Evolutionary conservation across 352 stramenopile genomes (phyloP).

Genomic region (Globisporangium orthogonon): DNA sequence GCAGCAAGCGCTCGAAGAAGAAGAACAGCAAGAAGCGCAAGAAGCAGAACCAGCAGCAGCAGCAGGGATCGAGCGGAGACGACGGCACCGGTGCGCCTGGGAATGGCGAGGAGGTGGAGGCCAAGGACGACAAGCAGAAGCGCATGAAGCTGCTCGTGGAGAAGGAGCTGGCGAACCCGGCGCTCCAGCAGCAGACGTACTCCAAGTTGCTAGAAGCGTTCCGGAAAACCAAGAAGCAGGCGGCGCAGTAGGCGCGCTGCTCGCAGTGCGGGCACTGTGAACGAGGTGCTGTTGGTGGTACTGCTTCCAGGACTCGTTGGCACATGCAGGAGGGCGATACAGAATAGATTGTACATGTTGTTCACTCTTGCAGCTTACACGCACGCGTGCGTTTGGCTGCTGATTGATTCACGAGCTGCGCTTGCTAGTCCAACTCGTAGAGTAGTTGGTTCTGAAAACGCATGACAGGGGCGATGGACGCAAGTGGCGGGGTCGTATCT

Average conservation of each 20-base stretch:
- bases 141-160: constrained; percentile 59
- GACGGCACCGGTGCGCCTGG: background rate
- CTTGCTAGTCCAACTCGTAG: constrained; percentile 51
- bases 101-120: constrained; percentile 7
- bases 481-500: background rate
- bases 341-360: constrained; percentile 20
- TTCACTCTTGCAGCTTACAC: background rate
- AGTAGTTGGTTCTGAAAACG: constrained; percentile 71
- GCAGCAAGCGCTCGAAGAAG: constrained; percentile 25
- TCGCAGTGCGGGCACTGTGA: no score
- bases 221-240: constrained; percentile 39
- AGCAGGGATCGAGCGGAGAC: constrained; percentile 21
- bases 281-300: background rate
- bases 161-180: constrained; percentile 53
- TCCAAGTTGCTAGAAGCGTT: constrained; percentile 64
- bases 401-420: background rate
- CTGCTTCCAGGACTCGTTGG: background rate
- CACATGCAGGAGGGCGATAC: background rate
- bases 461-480: constrained; percentile 16
- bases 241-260: constrained; percentile 5
- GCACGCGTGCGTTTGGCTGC: background rate
- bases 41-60: constrained; percentile 21
- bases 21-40: constrained; percentile 65
- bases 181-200: constrained; percentile 61
- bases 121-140: constrained; percentile 39